Percentiles rank a stretch among this genome's conserved stretches.
These are phyloP conservation scores for Metschnikowia cubensis DNA, from an alignment of 805 yeast genomes.

Conservation along the genomic window DNA sequence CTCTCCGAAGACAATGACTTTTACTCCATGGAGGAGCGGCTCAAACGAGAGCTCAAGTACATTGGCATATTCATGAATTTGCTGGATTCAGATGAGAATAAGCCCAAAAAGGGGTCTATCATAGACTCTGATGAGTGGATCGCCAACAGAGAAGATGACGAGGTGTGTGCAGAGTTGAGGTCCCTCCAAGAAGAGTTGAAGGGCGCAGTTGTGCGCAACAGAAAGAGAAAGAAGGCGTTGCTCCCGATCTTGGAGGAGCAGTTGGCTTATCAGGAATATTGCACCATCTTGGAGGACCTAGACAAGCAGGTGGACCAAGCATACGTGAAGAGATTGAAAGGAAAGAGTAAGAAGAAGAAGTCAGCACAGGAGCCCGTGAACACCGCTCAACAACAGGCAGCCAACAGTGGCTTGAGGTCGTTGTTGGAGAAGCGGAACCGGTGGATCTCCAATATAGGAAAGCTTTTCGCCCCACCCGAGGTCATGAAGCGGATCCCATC, in stretches of 20 bases:
- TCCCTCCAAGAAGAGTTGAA: conserved; percentile 63
- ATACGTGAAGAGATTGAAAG: conserved; percentile 75
- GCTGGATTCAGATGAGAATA: conserved; percentile 28
- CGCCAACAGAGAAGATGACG: conserved; percentile 85
- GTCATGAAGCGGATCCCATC: conserved; percentile 74
- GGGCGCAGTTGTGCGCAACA: conserved; percentile 58
- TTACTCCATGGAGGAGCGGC: conserved; percentile 76
- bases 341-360: conserved; percentile 64
- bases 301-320: conserved; percentile 97
- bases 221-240: conserved; percentile 59
- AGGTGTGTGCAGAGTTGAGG: conserved; percentile 80
- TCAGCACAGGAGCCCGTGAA: conserved; percentile 20
- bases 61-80: conserved; percentile 82
- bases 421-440: conserved; percentile 79
- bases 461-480: conserved; percentile 64
- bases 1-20: conserved; percentile 60
- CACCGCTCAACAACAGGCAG: conserved; percentile 58
- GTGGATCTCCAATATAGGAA: conserved; percentile 90
- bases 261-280: conserved; percentile 91
- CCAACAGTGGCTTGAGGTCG: conserved; percentile 73
- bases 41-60: conserved; percentile 81
- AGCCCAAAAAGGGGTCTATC: conserved; percentile 23
- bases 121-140: conserved; percentile 69
- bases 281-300: conserved; percentile 83
- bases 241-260: conserved; percentile 79